A percentile compares a stretch with the other conserved stretches of the same genome.
Conservation (phyloP, 202 grass and related monocot species). For the Digitaria exilis region DNA sequence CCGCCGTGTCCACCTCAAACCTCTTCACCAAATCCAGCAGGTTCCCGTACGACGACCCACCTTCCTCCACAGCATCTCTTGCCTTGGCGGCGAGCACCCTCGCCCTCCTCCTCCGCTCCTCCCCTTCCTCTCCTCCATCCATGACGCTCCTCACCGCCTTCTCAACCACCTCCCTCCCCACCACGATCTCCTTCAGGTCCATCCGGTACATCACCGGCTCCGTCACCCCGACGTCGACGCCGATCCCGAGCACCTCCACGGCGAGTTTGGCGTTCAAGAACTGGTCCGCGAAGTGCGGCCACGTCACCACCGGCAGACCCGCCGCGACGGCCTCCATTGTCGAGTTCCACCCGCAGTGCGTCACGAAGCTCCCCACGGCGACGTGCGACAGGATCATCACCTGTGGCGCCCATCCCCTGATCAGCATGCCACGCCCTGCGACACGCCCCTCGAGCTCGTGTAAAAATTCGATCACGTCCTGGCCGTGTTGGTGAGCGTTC, state of each 20-base stretch:
- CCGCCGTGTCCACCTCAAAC: background rate
- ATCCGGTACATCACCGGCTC: background rate
- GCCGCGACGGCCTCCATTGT: slow-evolving; percentile 38
- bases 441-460: slow-evolving; percentile 13
- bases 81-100: background rate
- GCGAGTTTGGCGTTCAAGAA: slow-evolving; percentile 58
- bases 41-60: slow-evolving; percentile 32
- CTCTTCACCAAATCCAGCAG: slow-evolving; percentile 30
- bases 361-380: slow-evolving; percentile 57
- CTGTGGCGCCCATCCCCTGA: slow-evolving; percentile 64
- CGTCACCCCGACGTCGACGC: slow-evolving; percentile 32
- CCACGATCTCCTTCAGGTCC: slow-evolving; percentile 17
- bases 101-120: slow-evolving; percentile 38
- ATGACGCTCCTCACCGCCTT: slow-evolving; percentile 37
- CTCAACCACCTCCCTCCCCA: slow-evolving; percentile 32
- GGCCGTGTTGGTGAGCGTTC: slow-evolving; percentile 20
- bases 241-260: slow-evolving; percentile 45
- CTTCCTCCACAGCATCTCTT: slow-evolving; percentile 13
- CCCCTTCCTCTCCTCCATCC: slow-evolving; percentile 37
- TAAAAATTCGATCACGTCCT: slow-evolving; percentile 18
- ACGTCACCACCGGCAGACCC: slow-evolving; percentile 50
- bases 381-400: slow-evolving; percentile 53
- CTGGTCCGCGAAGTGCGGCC: slow-evolving; percentile 58
- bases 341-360: slow-evolving; percentile 78
- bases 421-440: slow-evolving; percentile 21